Evolutionary conservation across 2,329 filamentous ascomycete species (phyloP), one percentile per base, ranked within the genome.

Genomic region (Apiospora marii): DNA sequence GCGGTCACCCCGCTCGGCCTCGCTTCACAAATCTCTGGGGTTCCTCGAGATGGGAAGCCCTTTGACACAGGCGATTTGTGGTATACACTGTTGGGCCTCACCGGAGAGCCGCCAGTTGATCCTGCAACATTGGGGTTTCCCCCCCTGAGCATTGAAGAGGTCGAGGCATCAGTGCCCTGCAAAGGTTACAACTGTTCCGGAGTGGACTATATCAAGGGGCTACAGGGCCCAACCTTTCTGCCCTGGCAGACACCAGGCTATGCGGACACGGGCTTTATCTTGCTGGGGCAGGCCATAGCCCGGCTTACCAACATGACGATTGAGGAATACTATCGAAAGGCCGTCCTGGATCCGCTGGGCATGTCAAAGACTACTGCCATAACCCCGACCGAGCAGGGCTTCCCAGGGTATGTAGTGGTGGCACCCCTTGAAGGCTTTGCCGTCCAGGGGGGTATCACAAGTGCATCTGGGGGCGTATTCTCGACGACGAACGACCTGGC

Each of bases 401-500:
- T 72, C 61, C 16, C 70, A 10, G 75, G 75, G 22, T 75, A 74
- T 37, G 77, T 78, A 13, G 77, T 79, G 41, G 68, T 71, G 12
- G 74, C 71, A 2, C 51, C 67, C 10, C 16, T 44, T 1, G 24
- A 41, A 4, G 71, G 1, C 3, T 77, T 77, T 51, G 71, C 74
- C 0, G 48, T 37, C 14, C 68, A 74, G 30, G 74, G 74, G 34
- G 75, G 73, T 14, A 74, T 77, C 67, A 74, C 74, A 19, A 70
- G 64, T 22, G 73, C 76, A 13, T 76, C 80, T 13, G 82, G 78
- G 13, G 81, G 80, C 1, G 67, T 83, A 16, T 83, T 81, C 75
- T 78, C 79, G 34, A 80, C 79, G 1, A 75, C 79, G 8, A 79
- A 78, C 69, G 82, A 85, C 73, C 73, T 85, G 14, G 77, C 82